These are phyloP conservation scores for Fonsecaea multimorphosa DNA, from an alignment of 2,329 filamentous ascomycete species.

Conservation along the genomic window DNA sequence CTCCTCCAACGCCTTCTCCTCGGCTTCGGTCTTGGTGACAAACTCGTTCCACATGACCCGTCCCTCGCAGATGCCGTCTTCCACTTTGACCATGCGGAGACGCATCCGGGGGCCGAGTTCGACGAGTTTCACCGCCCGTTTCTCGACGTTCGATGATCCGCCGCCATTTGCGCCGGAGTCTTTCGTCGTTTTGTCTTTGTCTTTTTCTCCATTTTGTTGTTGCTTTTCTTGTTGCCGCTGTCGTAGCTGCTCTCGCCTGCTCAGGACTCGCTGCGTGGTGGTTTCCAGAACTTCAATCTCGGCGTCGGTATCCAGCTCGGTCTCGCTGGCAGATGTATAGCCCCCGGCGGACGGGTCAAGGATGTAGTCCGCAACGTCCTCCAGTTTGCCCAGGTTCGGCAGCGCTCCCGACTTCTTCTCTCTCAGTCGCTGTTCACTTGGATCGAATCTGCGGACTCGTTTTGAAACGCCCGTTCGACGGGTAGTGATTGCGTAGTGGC, in stretches of 20 bases:
- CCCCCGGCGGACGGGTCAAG: conserved; percentile 79
- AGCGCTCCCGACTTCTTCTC: conserved; percentile 67
- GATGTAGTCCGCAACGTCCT: conserved; percentile 94
- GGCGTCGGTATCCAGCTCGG: conserved; percentile 90
- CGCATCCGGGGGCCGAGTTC: conserved; percentile 91
- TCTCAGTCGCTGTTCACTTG: conserved; percentile 78
- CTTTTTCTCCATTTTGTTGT: conserved; percentile 38
- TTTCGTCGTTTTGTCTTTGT: conserved; percentile 45
- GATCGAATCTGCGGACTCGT: conserved; percentile 80
- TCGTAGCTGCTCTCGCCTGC: conserved; percentile 57
- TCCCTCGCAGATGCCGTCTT: conserved; percentile 87
- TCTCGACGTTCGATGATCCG: conserved; percentile 65
- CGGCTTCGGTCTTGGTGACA: conserved; percentile 79
- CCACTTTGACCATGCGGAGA: conserved; percentile 89
- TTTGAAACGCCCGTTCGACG: conserved; percentile 84
- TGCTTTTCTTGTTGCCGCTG: conserved; percentile 37
- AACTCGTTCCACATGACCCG: conserved; percentile 98
- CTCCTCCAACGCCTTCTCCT: conserved; percentile 79
- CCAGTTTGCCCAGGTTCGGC: conserved; percentile 86
- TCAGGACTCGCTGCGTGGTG: conserved; percentile 60
- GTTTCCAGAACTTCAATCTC: conserved; percentile 82
- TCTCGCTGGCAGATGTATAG: conserved; percentile 92
- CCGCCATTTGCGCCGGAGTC: conserved; percentile 53
- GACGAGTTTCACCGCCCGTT: conserved; percentile 86
- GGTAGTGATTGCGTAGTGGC: conserved; percentile 95